Base-by-base conservation (phyloP, 2,329 filamentous ascomycete genomes). In the Botrytis paeoniae region DNA sequence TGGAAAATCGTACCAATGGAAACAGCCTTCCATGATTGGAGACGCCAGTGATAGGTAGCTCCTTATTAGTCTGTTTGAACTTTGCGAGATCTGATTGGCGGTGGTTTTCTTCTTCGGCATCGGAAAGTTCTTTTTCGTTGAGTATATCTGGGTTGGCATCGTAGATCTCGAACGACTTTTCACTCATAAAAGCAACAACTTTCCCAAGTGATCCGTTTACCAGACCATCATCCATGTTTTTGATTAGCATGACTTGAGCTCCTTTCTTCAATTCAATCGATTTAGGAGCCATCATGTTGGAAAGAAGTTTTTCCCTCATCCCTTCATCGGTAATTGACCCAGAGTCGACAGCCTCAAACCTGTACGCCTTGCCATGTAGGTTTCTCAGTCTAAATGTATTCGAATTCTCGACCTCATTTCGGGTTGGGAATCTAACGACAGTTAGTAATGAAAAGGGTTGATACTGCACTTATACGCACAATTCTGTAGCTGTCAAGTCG, bases 191-290 rank as follows among this genome's bases (percentile, higher is more conserved):
- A 9, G 87, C 89, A 20, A 91, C 87, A 7, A 99, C 92, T 75
- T 92, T 95, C 37, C 96, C 96, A 16, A 99, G 86, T 0, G 95
- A 97, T 7, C 96, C 96, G 80, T 99, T 99, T 77, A 98, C 96
- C 0, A 99, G 87, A 0, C 89, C 91, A 57, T 97, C 94, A 80
- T 99, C 96, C 83, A 98, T 91, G 78, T 99, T 99, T 82, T 99
- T 99, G 86, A 99, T 98, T n/a, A 99, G 85, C 96, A 99, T 99
- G 62, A 99, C 97, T 81, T 99, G 97, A 0, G 96, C 93, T 16
- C 94, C 93, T 75, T 96, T 91, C 82, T 98, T 98, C 43, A 99
- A 84, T 48, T 92, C 89, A 32, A 99, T 88, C 0, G 83, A 80
- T 78, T 92, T 91, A 0, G 96, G 95, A 0, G 96, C 95, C 93